Evolutionary conservation across 805 yeast species (phyloP).

Genomic region (Myxozyma vanderwaltii): DNA sequence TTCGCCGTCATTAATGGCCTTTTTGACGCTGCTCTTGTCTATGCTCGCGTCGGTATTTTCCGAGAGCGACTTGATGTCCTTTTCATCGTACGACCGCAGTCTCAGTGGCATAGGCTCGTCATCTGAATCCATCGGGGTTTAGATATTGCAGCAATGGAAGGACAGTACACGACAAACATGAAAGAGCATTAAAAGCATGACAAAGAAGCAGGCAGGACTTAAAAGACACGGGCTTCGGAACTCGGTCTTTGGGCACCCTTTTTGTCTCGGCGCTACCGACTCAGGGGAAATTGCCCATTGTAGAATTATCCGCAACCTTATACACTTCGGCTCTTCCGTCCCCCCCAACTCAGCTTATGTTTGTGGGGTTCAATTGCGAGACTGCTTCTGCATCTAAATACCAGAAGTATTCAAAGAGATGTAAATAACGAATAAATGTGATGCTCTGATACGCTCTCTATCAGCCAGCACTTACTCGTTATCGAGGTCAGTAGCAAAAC

Average conservation of each 20-base stretch:
- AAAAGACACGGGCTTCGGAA: neutral
- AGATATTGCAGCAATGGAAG: neutral
- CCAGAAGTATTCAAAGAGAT: no score
- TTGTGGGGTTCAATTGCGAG: no score
- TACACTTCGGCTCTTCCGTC: neutral
- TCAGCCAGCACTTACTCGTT: no score
- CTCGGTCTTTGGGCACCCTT: neutral
- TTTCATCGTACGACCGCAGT: neutral
- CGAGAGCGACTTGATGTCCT: neutral
- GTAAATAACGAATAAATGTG: no score
- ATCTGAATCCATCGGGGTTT: neutral
- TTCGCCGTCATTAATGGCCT: neutral
- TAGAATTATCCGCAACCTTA: neutral
- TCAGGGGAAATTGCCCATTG: neutral
- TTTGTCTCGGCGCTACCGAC: neutral
- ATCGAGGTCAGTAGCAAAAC: no score
- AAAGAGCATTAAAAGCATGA: no score
- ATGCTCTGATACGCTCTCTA: no score
- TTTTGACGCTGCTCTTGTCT: neutral
- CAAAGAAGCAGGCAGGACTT: no score
- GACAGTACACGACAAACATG: no score
- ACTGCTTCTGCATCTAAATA: no score
- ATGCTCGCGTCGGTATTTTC: neutral
- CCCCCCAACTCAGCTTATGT: no score
- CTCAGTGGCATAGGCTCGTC: conserved; percentile 4